phyloP scores from a whole-genome alignment of 1,284 basidiomycete species.

The Pseudozyma pruni region DNA sequence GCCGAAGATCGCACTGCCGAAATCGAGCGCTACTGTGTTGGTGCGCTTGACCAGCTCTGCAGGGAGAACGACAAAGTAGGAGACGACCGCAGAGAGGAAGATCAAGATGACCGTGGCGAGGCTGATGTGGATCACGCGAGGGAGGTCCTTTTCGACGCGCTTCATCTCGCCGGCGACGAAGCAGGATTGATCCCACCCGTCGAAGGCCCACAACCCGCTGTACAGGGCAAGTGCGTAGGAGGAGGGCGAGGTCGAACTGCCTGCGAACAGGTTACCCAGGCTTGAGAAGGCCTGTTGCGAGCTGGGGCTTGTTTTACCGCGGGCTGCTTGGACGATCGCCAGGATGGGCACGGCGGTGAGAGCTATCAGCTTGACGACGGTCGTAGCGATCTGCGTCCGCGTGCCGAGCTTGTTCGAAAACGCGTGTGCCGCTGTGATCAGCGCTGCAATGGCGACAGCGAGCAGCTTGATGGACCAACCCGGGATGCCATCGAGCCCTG shows the following conservation, averaged over 20 bases:
- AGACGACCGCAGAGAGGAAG: slow-evolving; percentile 84
- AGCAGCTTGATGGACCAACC: slow-evolving; percentile 93
- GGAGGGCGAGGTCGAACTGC: slow-evolving; percentile 80
- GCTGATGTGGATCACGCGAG: slow-evolving; percentile 86
- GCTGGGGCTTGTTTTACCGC: slow-evolving; percentile 70
- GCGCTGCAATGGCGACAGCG: slow-evolving; percentile 77
- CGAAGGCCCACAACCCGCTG: slow-evolving; percentile 93
- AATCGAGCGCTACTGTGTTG: slow-evolving; percentile 91
- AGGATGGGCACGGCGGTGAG: slow-evolving; percentile 78
- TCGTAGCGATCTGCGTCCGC: slow-evolving; percentile 84
- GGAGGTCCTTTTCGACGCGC: slow-evolving; percentile 86
- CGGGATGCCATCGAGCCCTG: slow-evolving; percentile 78
- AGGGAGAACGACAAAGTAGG: slow-evolving; percentile 91
- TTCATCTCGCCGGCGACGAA: slow-evolving; percentile 93
- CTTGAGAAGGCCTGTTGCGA: slow-evolving; percentile 49
- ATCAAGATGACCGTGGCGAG: slow-evolving; percentile 82
- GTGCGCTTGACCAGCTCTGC: slow-evolving; percentile 72
- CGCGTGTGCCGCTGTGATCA: slow-evolving; percentile 81
- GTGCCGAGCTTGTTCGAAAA: slow-evolving; percentile 82
- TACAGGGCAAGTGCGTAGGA: slow-evolving; percentile 92
- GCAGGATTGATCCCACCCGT: slow-evolving; percentile 83
- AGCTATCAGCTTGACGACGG: slow-evolving; percentile 78
- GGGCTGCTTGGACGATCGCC: slow-evolving; percentile 78
- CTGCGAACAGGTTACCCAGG: slow-evolving; percentile 74
- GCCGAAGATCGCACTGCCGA: slow-evolving; percentile 86